phyloP scores from a whole-genome alignment of 805 yeast genomes.

The Pichia occidentalis region DNA sequence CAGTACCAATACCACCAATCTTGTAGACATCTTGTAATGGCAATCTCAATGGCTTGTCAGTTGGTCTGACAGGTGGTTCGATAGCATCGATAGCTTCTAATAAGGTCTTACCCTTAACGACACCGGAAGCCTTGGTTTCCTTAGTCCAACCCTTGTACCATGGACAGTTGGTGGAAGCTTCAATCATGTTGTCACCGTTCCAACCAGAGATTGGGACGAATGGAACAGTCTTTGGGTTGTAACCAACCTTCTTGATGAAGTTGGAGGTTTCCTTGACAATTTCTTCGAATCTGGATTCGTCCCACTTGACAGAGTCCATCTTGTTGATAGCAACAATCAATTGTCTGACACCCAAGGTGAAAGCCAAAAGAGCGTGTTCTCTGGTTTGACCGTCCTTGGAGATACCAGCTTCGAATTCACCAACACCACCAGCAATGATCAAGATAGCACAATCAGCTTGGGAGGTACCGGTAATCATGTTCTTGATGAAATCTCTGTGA shows the following conservation, averaged over 20 bases:
- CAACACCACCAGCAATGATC: conserved; percentile 86
- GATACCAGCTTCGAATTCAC: conserved; percentile 95
- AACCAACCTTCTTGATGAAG: conserved; percentile 82
- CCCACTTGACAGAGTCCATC: conserved; percentile 93
- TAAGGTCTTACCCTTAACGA: conserved; percentile 70
- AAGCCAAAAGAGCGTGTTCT: conserved; percentile 88
- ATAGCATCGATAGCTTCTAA: conserved; percentile 80
- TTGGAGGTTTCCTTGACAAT: conserved; percentile 69
- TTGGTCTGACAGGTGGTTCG: conserved; percentile 75
- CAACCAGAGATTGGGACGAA: conserved; percentile 91
- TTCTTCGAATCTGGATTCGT: conserved; percentile 72
- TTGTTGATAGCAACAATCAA: conserved; percentile 87
- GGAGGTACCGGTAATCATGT: conserved; percentile 92
- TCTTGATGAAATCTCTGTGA: conserved; percentile 94
- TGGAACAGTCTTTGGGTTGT: conserved; percentile 73
- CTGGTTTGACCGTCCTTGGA: conserved; percentile 93
- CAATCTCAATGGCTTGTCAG: conserved; percentile 82
- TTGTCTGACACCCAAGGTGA: conserved; percentile 83
- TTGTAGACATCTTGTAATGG: conserved; percentile 89
- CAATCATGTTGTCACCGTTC: conserved; percentile 93
- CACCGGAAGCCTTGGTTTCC: conserved; percentile 64
- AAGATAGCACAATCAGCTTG: conserved; percentile 91
- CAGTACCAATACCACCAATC: conserved; percentile 89
- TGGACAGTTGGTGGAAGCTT: conserved; percentile 72
- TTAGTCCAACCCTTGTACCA: conserved; percentile 86